phyloP scores from a whole-genome alignment of 2,329 filamentous ascomycete species.

The Fusarium lyarnte region DNA sequence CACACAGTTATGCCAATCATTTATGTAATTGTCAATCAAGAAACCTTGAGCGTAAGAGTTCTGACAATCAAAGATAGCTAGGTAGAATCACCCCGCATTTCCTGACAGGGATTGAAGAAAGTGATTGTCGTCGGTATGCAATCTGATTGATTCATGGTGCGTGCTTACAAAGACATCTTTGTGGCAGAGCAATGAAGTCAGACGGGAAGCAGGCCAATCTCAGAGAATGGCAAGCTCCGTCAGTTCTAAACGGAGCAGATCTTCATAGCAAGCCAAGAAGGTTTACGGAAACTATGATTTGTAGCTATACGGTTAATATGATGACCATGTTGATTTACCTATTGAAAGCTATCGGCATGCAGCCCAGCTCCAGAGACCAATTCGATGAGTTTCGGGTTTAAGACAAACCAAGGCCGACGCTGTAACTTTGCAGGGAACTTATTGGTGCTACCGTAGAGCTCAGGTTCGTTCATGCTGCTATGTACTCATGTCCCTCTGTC shows the following conservation, averaged over 20 bases:
- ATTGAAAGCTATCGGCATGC: not conserved
- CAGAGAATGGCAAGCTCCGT: not conserved
- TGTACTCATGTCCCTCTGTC: conserved; percentile 5
- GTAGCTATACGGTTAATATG: conserved; percentile 8
- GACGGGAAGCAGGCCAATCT: not conserved
- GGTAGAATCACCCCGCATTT: conserved; percentile 21
- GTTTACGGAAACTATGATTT: not conserved
- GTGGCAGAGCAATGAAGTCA: conserved; percentile 16
- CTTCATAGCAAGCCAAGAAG: not conserved
- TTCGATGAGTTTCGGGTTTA: not conserved
- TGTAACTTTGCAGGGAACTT: conserved; percentile 15
- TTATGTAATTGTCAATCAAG: conserved; percentile 25
- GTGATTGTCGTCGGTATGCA: conserved; percentile 13
- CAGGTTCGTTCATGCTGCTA: not conserved
- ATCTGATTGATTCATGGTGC: conserved; percentile 21
- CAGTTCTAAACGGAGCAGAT: not conserved
- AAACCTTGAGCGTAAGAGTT: not conserved
- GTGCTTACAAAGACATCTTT: conserved; percentile 28
- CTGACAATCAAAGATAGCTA: conserved; percentile 27
- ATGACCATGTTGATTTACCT: not conserved
- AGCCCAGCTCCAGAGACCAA: not conserved
- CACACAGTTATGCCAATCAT: conserved; percentile 10
- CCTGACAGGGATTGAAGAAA: conserved; percentile 2
- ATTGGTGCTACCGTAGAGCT: not conserved
- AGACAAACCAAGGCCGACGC: not conserved